A percentile compares a stretch with the other conserved stretches of the same genome.
These are phyloP conservation scores for Lentinula sp. DNA, from an alignment of 768 basidiomycete genomes.

Conservation along the genomic window DNA sequence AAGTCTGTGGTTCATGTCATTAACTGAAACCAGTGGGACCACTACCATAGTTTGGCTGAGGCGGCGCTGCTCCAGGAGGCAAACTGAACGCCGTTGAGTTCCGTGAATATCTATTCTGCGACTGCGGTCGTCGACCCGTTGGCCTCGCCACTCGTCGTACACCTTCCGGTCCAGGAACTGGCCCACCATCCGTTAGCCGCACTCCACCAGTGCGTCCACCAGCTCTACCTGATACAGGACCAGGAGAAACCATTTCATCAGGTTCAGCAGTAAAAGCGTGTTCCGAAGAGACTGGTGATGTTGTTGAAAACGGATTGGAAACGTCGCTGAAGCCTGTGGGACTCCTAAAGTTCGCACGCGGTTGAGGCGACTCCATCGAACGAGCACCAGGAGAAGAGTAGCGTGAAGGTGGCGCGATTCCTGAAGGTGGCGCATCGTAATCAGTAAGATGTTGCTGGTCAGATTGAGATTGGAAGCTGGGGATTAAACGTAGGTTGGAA, in stretches of 20 bases:
- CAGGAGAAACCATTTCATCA: constrained; percentile 21
- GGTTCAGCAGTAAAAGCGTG: constrained; percentile 30
- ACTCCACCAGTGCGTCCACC: constrained; percentile 49
- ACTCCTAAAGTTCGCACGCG: neutral
- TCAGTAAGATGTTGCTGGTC: constrained; percentile 26
- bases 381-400: constrained; percentile 6
- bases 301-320: constrained; percentile 51
- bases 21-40: constrained; percentile 5
- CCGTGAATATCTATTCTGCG: constrained; percentile 73
- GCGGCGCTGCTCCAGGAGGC: constrained; percentile 74
- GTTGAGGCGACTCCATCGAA: constrained; percentile 6
- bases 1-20: neutral
- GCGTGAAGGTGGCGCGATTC: constrained; percentile 22
- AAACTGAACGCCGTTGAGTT: constrained; percentile 43
- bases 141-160: constrained; percentile 75
- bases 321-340: constrained; percentile 37
- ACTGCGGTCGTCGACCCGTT: constrained; percentile 48
- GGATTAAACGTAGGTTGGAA: constrained; percentile 36
- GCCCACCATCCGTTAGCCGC: constrained; percentile 76
- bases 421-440: constrained; percentile 19
- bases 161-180: constrained; percentile 71
- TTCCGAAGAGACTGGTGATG: constrained; percentile 33
- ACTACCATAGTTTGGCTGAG: constrained; percentile 27
- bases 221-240: constrained; percentile 28
- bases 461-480: constrained; percentile 28